Base-by-base conservation (phyloP, 139 green algal genomes). In the Chlamydomonas asymmetrica region DNA sequence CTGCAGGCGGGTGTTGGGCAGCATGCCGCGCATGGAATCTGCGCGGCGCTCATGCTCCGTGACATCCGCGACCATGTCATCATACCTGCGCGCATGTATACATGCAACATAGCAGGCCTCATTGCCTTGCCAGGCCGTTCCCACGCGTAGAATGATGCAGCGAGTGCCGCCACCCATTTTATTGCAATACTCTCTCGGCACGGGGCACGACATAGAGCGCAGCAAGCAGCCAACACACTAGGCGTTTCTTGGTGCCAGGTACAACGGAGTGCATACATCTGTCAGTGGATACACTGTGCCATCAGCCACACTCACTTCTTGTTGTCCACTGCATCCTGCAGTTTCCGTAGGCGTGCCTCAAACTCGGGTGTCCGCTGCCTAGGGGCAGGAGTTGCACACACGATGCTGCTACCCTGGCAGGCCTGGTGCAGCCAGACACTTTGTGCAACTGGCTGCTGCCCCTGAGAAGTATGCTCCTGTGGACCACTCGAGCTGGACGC, bases 1-100 rank as follows among this genome's bases (percentile, higher is more conserved):
- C 78, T 96, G 91, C 64, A 93, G 70, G 52, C 80, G 84, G 22
- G 85, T 90, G 13, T 79, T 92, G 6, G 67, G 74, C 6, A 96
- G 66, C 35, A 88, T 38, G 38, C 85, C 78, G 0, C 38, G 29
- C 38, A 67, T 40, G 34, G 50, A 75, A n/a, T 78, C 80, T 16
- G 77, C 82, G 49, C 81, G 63, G 25, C 66, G 56, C 66, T 92
- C 91, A n/a, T 59, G 6, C 31, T 48, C 39, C 3, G 78, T 82
- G 25, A 86, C 67, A 54, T 87, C 78, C 32, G 68, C n/a, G 18
- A 90, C 80, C 85, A 90, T 87, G 9, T 63, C 75, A 8, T 52
- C 68, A 63, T 91, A 91, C 31, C 62, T 71, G 52, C 18, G 7
- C 43, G 61, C 34, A 29, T 45, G 61, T 32, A 9, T 49, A 16